Conservation (phyloP, 139 green algal species). For the Chlorella sp. region DNA sequence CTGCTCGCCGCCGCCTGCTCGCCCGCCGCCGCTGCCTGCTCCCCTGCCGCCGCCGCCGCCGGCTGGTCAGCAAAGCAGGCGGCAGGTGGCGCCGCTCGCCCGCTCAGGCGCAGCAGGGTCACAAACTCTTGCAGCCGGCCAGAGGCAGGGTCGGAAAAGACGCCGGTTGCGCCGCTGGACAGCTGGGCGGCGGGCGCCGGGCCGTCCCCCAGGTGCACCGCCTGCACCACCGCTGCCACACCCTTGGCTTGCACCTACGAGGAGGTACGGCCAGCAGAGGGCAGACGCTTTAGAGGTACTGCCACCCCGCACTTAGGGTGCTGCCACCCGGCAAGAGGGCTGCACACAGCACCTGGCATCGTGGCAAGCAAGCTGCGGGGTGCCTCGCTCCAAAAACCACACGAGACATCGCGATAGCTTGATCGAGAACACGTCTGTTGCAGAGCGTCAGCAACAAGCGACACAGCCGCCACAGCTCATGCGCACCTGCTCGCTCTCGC, state of each 20-base stretch:
- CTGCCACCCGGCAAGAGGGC: no score
- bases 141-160: conserved; percentile 2
- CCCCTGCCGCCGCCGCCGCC: background rate
- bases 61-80: background rate
- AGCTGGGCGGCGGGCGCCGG: background rate
- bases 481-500: background rate
- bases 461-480: background rate
- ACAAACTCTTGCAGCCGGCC: conserved; percentile 57
- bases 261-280: no score
- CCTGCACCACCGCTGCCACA: conserved; percentile 72
- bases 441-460: no score
- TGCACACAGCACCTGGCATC: no score
- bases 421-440: no score
- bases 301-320: no score
- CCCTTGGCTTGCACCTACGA: conserved; percentile 29
- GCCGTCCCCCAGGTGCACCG: conserved; percentile 58
- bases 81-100: conserved; percentile 26
- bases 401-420: no score
- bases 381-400: no score
- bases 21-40: background rate
- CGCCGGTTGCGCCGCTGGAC: conserved; percentile 32
- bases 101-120: conserved; percentile 54
- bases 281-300: no score
- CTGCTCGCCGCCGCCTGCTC: conserved; percentile 13
- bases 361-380: no score